phyloP scores from a whole-genome alignment of 2,329 filamentous ascomycete genomes.

The Claviceps sp. region DNA sequence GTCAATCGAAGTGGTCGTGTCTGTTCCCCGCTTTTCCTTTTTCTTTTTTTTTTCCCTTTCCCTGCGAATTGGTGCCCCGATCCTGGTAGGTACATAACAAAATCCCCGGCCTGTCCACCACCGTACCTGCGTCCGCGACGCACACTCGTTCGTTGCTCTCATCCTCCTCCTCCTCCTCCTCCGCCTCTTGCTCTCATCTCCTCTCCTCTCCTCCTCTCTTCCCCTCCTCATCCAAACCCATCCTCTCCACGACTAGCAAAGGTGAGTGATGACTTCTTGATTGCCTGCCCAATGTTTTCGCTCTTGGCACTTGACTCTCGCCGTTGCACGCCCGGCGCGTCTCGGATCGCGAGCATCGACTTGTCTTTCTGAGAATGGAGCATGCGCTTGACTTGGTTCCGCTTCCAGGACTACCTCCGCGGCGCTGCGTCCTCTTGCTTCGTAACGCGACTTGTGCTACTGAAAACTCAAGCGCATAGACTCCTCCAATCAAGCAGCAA shows the following conservation, averaged over 20 bases:
- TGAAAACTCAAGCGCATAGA: background rate
- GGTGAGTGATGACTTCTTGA: constrained; percentile 4
- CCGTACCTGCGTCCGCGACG: constrained; percentile 7
- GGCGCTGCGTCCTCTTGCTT: background rate
- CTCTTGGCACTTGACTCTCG: too few species aligned
- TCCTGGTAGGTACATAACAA: constrained; percentile 8
- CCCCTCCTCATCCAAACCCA: constrained; percentile 8
- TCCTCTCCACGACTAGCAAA: constrained; percentile 6
- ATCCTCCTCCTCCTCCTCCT: constrained; percentile 3
- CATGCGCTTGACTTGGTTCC: too few species aligned
- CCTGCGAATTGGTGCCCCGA: too few species aligned
- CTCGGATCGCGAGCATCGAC: too few species aligned
- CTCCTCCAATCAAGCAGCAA: background rate
- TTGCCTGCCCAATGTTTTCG: background rate
- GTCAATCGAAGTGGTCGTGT: too few species aligned
- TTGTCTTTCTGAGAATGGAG: too few species aligned
- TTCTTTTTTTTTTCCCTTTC: too few species aligned
- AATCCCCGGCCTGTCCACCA: constrained; percentile 13
- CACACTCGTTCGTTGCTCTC: background rate
- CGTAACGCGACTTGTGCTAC: background rate
- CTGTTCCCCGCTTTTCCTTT: constrained; percentile 6
- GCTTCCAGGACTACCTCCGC: background rate
- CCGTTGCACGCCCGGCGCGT: too few species aligned
- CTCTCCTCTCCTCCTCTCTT: too few species aligned
- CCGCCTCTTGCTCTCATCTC: too few species aligned